Evolutionary conservation across 2,329 filamentous ascomycete genomes (phyloP).

Genomic region (Pleurostoma richardsiae): DNA sequence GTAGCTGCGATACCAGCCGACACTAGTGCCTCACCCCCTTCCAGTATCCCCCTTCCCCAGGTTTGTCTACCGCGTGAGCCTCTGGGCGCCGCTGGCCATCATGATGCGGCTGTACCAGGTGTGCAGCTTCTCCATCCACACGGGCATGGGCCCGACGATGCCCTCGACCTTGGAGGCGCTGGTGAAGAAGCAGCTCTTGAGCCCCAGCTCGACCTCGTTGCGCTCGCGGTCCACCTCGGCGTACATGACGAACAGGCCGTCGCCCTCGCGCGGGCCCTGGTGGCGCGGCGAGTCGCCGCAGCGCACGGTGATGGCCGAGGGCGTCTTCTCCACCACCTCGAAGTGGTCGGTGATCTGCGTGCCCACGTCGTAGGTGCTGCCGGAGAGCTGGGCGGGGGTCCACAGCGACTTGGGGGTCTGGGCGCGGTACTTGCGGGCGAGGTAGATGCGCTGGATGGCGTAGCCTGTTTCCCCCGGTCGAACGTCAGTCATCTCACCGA

Average conservation of each 20-base stretch:
- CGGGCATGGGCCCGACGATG: slow-evolving; percentile 24
- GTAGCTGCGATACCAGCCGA: too few species aligned
- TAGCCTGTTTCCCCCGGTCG: slow-evolving; percentile 35
- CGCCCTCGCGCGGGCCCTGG: slow-evolving; percentile 48
- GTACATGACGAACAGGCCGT: slow-evolving; percentile 63
- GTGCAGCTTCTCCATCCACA: slow-evolving; percentile 27
- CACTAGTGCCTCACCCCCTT: too few species aligned
- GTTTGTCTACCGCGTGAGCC: slow-evolving; percentile 12
- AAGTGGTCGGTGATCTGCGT: slow-evolving; percentile 67
- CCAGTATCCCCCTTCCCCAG: too few species aligned
- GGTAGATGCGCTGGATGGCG: slow-evolving; percentile 50
- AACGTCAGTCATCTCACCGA: too few species aligned
- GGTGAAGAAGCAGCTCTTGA: slow-evolving; percentile 61
- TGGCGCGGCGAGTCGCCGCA: slow-evolving; percentile 62
- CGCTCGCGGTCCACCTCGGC: slow-evolving; percentile 54
- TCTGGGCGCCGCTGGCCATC: slow-evolving; percentile 32
- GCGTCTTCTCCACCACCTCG: slow-evolving; percentile 62
- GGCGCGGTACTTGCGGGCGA: slow-evolving; percentile 55
- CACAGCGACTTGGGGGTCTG: slow-evolving; percentile 58
- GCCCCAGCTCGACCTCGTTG: slow-evolving; percentile 55
- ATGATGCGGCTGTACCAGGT: slow-evolving; percentile 34
- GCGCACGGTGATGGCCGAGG: slow-evolving; percentile 55
- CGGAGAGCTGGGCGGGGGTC: slow-evolving; percentile 47
- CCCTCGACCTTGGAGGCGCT: slow-evolving; percentile 30
- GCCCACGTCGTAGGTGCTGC: slow-evolving; percentile 55